Base-by-base conservation (phyloP, 345 rosid species). In the Atalantia buxifolia region DNA sequence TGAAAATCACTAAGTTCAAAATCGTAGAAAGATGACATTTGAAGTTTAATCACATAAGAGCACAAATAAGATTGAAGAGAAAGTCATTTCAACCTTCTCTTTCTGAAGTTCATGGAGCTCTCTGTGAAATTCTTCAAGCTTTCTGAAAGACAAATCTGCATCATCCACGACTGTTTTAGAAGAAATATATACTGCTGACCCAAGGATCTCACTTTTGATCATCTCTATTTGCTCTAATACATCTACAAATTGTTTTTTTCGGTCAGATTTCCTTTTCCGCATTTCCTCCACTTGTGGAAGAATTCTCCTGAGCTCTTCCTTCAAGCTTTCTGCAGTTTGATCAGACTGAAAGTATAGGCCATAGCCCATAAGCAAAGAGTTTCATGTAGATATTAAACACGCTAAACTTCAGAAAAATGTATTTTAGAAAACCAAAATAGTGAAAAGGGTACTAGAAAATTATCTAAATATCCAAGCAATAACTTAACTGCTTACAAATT, bases 261-360 rank as follows among this genome's bases (percentile, higher is more conserved):
- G 86, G 60, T 97, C 98, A 1, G 36, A 31, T 86, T 88, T 91
- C 86, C 92, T 88, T 82, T 90, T 93, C 71, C 79, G 85, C 98
- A 97, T 91, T 86, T 93, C 99, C 85, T 94, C 98, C 76, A 97
- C 70, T 66, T 91, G 96, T 38, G 98, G 98, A 79, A 93, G 86
- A 80, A 90, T 89, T 77, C 18, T 90, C 59, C 68, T 78, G 55
- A 94, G 93, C 85, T 97, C 99, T 80, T 90, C 93, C 80, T 92
- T 94, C 87, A 97, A 88, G 85, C 96, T 94, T 82, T 86, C 94
- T 76, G 71, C 79, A 79, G 72, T 91, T 87, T 89, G 96, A 78
- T 97, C 98, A 76, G 88, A 77, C 99, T 94, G 84, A 81, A 79
- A 79, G 61, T 74, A 33, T 7, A 12, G 72, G 64, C 69, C 40